These are phyloP conservation scores for Arabidopsis thaliana DNA, from an alignment of 345 rosid species.

Conservation along the genomic window DNA sequence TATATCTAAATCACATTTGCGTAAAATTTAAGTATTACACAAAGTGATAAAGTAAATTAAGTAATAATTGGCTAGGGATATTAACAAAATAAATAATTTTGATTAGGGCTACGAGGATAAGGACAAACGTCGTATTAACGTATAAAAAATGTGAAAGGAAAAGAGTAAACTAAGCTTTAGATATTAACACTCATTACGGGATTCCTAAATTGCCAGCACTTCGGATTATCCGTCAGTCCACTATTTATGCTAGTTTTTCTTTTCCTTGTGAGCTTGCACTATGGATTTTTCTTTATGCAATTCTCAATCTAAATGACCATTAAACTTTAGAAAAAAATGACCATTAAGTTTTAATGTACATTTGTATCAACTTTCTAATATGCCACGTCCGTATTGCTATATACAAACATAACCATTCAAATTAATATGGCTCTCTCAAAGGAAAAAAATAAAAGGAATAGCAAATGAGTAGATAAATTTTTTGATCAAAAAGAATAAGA, in stretches of 20 bases:
- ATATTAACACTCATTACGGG: slow-evolving; percentile 10
- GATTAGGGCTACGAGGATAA: slow-evolving; percentile 25
- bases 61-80: slow-evolving; percentile 9
- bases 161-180: slow-evolving; percentile 6
- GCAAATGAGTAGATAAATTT: too few species aligned
- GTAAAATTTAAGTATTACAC: slow-evolving; percentile 18
- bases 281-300: too few species aligned
- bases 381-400: too few species aligned
- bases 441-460: too few species aligned
- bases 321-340: too few species aligned
- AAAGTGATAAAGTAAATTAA: slow-evolving; percentile 28
- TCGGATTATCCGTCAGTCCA: background rate
- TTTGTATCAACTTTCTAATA: too few species aligned
- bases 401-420: too few species aligned
- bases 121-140: slow-evolving; percentile 34
- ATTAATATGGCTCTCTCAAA: too few species aligned
- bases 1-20: slow-evolving; percentile 20
- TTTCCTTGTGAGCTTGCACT: too few species aligned
- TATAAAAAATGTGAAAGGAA: slow-evolving; percentile 9
- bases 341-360: too few species aligned
- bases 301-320: too few species aligned
- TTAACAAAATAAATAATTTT: background rate
- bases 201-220: background rate
- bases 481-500: background rate
- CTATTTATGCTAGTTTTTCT: too few species aligned